Evolutionary conservation across 768 basidiomycete species (phyloP).

Genomic region (Strobilomyces dryophilus): DNA sequence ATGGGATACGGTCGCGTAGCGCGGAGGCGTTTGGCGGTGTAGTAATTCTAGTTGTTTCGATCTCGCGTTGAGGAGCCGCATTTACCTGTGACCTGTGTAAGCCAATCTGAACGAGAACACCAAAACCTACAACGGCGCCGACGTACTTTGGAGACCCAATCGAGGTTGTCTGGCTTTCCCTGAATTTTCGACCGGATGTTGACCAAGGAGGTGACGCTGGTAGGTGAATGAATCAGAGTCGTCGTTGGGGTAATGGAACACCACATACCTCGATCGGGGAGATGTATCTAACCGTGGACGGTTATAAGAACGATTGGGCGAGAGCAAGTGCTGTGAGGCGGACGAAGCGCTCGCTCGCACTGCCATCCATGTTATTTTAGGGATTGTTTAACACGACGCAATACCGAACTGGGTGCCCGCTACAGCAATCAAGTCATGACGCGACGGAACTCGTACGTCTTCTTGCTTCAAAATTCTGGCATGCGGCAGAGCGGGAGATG

Average conservation of each 20-base stretch:
- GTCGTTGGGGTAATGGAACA: not conserved
- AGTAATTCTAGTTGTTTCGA: constrained; percentile 16
- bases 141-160: constrained; percentile 4
- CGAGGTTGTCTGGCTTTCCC: not conserved
- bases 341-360: too few species aligned
- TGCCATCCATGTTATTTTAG: too few species aligned
- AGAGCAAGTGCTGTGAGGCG: too few species aligned
- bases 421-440: too few species aligned
- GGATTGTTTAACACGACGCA: too few species aligned
- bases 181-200: not conserved
- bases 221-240: not conserved
- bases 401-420: too few species aligned
- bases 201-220: not conserved
- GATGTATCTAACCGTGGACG: too few species aligned
- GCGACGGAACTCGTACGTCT: too few species aligned
- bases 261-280: not conserved
- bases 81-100: constrained; percentile 10
- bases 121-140: not conserved
- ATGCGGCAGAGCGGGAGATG: too few species aligned
- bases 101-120: not conserved
- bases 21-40: not conserved
- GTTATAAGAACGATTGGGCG: too few species aligned
- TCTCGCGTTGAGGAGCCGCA: constrained; percentile 22
- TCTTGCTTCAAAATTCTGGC: too few species aligned
- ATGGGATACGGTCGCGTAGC: constrained; percentile 28